These are phyloP conservation scores for Colletotrichum filicis DNA, from an alignment of 2,329 filamentous ascomycete genomes.

Conservation along the genomic window DNA sequence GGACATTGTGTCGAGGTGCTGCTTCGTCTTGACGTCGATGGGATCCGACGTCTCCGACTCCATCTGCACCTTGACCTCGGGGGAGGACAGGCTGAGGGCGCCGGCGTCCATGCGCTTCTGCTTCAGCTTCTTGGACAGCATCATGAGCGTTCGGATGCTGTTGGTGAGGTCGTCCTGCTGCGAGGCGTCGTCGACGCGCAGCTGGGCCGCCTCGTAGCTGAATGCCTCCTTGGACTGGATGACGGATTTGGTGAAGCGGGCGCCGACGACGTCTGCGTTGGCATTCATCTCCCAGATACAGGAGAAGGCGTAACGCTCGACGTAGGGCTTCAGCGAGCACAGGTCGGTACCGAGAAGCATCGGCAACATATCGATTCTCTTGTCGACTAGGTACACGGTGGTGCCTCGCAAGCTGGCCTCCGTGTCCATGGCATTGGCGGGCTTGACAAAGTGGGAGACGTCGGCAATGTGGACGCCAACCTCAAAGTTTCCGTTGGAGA, in stretches of 20 bases:
- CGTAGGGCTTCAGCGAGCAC: constrained; percentile 95
- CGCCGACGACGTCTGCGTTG: constrained; percentile 84
- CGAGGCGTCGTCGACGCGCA: constrained; percentile 89
- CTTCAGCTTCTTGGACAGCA: constrained; percentile 90
- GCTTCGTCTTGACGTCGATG: constrained; percentile 95
- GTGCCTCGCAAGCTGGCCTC: constrained; percentile 95
- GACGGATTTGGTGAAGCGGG: constrained; percentile 96
- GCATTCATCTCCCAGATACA: constrained; percentile 89
- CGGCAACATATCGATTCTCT: constrained; percentile 99
- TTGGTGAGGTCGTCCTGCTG: constrained; percentile 90
- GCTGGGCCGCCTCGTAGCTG: constrained; percentile 95
- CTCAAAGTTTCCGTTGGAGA: constrained; percentile 94
- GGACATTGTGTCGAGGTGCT: constrained; percentile 94
- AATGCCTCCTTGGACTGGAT: constrained; percentile 97
- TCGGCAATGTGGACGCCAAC: constrained; percentile 99
- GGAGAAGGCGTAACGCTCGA: constrained; percentile 92
- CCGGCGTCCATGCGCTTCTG: constrained; percentile 97
- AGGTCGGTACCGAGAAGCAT: constrained; percentile 95
- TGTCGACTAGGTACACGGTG: constrained; percentile 97
- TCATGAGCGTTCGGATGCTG: constrained; percentile 87
- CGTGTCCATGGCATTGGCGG: constrained; percentile 95
- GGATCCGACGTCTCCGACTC: constrained; percentile 97
- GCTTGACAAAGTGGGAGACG: constrained; percentile 98
- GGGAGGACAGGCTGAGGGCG: constrained; percentile 94
- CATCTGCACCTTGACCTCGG: constrained; percentile 94